phyloP scores from a whole-genome alignment of 257 asterid genomes.

The Solanum neorickii region DNA sequence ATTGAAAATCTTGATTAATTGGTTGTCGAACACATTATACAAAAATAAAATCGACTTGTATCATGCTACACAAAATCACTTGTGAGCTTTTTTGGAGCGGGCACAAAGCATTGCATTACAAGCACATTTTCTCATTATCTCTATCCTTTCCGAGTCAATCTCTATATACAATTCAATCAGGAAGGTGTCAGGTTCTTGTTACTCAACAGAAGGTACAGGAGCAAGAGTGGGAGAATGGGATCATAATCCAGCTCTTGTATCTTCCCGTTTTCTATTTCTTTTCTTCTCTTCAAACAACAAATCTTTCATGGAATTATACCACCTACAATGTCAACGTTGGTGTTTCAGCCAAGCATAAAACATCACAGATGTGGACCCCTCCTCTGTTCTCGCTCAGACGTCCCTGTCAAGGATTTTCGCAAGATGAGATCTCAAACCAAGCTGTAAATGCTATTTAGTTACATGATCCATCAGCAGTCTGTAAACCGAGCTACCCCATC shows the following conservation, averaged over 20 bases:
- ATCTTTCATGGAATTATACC: background rate
- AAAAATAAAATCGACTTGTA: background rate
- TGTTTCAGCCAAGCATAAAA: background rate
- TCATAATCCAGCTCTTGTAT: background rate
- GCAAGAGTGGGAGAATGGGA: background rate
- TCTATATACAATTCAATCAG: background rate
- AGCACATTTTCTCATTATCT: background rate
- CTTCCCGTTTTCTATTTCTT: background rate
- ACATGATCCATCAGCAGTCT: background rate
- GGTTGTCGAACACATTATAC: background rate
- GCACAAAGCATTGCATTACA: background rate
- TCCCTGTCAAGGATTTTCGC: background rate
- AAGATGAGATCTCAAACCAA: background rate
- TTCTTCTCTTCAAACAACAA: background rate
- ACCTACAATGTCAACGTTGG: background rate
- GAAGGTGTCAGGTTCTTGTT: background rate
- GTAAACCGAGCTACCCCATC: background rate
- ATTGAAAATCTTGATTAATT: background rate
- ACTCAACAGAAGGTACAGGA: background rate
- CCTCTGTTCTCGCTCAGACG: background rate
- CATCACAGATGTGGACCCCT: background rate
- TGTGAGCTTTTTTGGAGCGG: background rate
- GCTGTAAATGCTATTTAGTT: background rate
- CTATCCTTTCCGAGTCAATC: background rate
- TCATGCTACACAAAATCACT: background rate